phyloP scores from a whole-genome alignment of 495 filamentous ascomycete genomes.

The Annulohypoxylon maeteangense region DNA sequence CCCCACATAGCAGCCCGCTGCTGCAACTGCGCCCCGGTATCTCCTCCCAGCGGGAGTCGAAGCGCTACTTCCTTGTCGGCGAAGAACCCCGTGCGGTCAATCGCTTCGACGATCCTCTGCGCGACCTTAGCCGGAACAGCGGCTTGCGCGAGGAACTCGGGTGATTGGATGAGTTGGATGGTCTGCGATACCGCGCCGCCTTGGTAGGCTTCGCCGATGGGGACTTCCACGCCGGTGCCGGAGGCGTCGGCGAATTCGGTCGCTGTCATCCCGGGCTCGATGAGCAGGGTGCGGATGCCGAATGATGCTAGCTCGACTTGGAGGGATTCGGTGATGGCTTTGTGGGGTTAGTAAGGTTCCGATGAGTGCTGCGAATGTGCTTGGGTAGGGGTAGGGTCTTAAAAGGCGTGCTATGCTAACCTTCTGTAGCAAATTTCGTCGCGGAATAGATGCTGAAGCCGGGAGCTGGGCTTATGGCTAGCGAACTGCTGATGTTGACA shows the following conservation, averaged over 20 bases:
- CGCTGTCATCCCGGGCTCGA: slow-evolving; percentile 51
- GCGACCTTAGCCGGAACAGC: slow-evolving; percentile 44
- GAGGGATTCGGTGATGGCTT: slow-evolving; percentile 46
- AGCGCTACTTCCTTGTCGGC: slow-evolving; percentile 23
- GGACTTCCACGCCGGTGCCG: slow-evolving; percentile 25
- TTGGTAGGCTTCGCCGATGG: slow-evolving; percentile 24
- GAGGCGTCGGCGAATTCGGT: slow-evolving; percentile 19
- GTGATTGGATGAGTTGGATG: background rate
- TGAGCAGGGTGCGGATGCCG: slow-evolving; percentile 48
- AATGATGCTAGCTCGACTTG: slow-evolving; percentile 50
- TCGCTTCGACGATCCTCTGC: slow-evolving; percentile 54
- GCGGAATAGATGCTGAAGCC: slow-evolving; percentile 53
- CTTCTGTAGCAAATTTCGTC: slow-evolving; percentile 56
- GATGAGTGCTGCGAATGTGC: too few species aligned
- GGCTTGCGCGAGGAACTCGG: background rate
- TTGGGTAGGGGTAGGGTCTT: too few species aligned
- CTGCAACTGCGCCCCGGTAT: slow-evolving; percentile 25
- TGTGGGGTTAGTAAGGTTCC: background rate
- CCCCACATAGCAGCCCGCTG: slow-evolving; percentile 18
- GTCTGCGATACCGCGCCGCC: slow-evolving; percentile 25
- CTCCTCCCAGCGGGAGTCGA: slow-evolving; percentile 34
- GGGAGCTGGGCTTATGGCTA: slow-evolving; percentile 33
- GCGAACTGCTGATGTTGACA: slow-evolving; percentile 52
- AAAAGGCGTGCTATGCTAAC: slow-evolving; percentile 27
- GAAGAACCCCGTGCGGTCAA: slow-evolving; percentile 35